These are phyloP conservation scores for Candida glaebosa DNA, from an alignment of 805 yeast genomes.

Conservation along the genomic window DNA sequence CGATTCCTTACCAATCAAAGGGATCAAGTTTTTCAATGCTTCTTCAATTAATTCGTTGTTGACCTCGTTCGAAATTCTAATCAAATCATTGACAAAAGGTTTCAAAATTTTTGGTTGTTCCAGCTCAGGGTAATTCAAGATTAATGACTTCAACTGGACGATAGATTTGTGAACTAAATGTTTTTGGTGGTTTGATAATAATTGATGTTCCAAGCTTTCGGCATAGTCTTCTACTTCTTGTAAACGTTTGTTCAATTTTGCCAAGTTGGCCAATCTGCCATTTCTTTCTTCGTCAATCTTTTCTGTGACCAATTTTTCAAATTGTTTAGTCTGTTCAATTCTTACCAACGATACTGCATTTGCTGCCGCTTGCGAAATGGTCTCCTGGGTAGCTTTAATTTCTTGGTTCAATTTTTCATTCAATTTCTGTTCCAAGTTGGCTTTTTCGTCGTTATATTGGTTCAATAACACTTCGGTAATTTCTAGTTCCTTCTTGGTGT, in stretches of 20 bases:
- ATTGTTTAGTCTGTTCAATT: constrained; percentile 59
- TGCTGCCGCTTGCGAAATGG: constrained; percentile 66
- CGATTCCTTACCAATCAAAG: constrained; percentile 34
- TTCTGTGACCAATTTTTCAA: constrained; percentile 30
- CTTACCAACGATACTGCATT: constrained; percentile 68
- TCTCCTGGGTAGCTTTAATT: constrained; percentile 61
- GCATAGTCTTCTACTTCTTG: constrained; percentile 54
- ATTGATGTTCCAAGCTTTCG: constrained; percentile 37
- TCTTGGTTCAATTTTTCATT: constrained; percentile 57
- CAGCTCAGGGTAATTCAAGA: constrained; percentile 15
- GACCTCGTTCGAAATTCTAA: constrained; percentile 16
- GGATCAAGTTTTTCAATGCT: constrained; percentile 31
- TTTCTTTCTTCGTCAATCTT: constrained; percentile 50
- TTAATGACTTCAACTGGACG: constrained; percentile 29
- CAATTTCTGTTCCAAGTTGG: constrained; percentile 57
- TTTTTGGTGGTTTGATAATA: constrained; percentile 31
- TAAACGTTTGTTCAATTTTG: constrained; percentile 53
- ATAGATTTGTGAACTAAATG: constrained; percentile 28
- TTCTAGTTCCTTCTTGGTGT: constrained; percentile 49
- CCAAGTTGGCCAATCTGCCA: constrained; percentile 70
- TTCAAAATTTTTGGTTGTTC: constrained; percentile 24
- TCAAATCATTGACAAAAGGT: constrained; percentile 39
- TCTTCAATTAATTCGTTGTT: constrained; percentile 33
- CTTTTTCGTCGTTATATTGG: constrained; percentile 61
- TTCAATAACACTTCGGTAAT: constrained; percentile 55